A percentile compares a stretch with the other conserved stretches of the same genome.
Evolutionary conservation across 257 asterid species (phyloP).

Genomic region (Voacanga thouarsii): DNA sequence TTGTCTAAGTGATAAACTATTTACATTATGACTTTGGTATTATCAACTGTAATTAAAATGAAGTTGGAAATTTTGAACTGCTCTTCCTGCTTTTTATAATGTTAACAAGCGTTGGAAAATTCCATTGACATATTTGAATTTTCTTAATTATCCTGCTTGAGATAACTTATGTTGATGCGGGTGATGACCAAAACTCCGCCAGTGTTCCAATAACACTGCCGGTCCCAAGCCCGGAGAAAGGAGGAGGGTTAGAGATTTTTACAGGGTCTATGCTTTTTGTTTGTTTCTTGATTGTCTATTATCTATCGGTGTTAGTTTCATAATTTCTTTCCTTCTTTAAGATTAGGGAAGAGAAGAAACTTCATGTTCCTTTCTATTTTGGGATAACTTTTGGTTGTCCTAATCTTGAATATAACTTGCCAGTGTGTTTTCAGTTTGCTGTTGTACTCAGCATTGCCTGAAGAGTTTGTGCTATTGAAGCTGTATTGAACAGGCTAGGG

Average conservation of each 20-base stretch:
- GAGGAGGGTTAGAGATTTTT: not conserved
- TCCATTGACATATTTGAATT: not conserved
- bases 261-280: not conserved
- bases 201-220: conserved; percentile 4
- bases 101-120: not conserved
- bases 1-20: not conserved
- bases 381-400: not conserved
- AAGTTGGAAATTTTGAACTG: not conserved
- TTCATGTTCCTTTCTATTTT: not conserved
- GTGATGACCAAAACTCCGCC: conserved; percentile 1
- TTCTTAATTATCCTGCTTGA: not conserved
- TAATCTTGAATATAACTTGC: not conserved
- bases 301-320: not conserved
- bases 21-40: no score
- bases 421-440: not conserved
- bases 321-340: not conserved
- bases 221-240: conserved; percentile 12
- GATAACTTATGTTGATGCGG: not conserved
- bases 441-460: not conserved
- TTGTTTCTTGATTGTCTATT: not conserved
- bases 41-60: not conserved
- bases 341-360: not conserved
- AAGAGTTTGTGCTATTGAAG: not conserved
- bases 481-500: not conserved
- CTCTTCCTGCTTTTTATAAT: not conserved